A percentile compares a stretch with the other conserved stretches of the same genome.
phyloP scores from a whole-genome alignment of 495 filamentous ascomycete genomes.

The Tuber melanosporum region DNA sequence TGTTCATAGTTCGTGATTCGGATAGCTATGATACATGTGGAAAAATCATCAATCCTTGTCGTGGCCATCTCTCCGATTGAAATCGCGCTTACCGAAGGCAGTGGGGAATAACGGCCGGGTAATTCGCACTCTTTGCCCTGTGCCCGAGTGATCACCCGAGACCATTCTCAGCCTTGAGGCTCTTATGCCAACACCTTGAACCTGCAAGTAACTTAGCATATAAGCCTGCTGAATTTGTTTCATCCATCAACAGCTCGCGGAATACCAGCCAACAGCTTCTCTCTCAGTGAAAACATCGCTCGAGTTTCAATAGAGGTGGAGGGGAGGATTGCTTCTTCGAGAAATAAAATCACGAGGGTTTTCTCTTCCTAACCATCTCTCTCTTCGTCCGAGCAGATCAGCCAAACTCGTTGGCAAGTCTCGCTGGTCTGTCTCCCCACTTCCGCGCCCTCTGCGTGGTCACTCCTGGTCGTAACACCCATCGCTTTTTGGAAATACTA shows the following conservation, averaged over 20 bases:
- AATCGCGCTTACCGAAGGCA: neutral
- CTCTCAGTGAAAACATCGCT: neutral
- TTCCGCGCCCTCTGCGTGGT: neutral
- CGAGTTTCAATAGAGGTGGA: neutral
- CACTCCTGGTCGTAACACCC: neutral
- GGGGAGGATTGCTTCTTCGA: neutral
- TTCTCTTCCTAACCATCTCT: neutral
- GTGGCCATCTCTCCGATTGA: no score
- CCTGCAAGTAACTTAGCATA: neutral
- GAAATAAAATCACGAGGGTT: neutral
- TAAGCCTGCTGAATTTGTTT: neutral
- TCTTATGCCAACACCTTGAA: neutral
- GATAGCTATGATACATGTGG: no score
- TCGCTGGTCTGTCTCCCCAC: neutral
- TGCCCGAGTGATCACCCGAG: neutral
- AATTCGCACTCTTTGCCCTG: neutral
- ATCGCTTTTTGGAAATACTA: neutral
- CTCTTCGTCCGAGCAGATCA: neutral
- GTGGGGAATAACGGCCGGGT: neutral
- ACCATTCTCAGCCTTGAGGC: neutral
- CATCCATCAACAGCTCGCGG: neutral
- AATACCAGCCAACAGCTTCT: neutral
- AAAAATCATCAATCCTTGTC: no score
- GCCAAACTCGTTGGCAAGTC: neutral
- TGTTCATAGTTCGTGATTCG: no score